Conservation (phyloP, 768 basidiomycete species). For the Holtermannia corniformis region DNA sequence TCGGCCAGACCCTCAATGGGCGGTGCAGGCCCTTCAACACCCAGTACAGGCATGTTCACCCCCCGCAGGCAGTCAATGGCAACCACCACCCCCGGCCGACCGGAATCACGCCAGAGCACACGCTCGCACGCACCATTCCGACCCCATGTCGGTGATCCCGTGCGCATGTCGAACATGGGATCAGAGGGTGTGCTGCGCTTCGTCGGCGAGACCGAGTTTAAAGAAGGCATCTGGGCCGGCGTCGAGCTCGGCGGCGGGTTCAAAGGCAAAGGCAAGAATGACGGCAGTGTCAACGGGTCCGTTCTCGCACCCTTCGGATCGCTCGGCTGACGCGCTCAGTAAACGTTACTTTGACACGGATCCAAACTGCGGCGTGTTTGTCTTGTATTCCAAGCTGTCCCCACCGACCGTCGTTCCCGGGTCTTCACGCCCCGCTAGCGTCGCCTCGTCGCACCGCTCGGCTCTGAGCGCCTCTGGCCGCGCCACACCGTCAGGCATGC, state of each 20-base stretch:
- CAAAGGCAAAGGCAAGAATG: conserved; percentile 86
- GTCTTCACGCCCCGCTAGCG: conserved; percentile 60
- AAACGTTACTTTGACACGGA: conserved; percentile 68
- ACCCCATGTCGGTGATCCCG: conserved; percentile 63
- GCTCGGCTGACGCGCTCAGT: conserved; percentile 1
- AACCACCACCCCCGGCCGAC: conserved; percentile 15
- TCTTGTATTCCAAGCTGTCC: conserved; percentile 71
- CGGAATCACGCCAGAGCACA: conserved; percentile 25
- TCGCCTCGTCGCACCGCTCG: conserved; percentile 56
- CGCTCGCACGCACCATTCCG: conserved; percentile 13
- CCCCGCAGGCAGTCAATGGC: conserved; percentile 34
- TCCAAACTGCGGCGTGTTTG: conserved; percentile 81
- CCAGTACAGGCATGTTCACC: conserved; percentile 12
- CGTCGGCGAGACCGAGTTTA: conserved; percentile 77
- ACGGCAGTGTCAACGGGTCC: conserved; percentile 81
- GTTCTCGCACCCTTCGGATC: conserved; percentile 34
- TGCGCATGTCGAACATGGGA: conserved; percentile 77
- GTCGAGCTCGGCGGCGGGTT: conserved; percentile 82
- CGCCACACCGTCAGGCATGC: conserved; percentile 43
- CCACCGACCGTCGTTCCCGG: conserved; percentile 56
- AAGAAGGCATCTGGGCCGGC: conserved; percentile 84
- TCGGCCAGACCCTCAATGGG: conserved; percentile 15
- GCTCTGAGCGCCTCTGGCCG: conserved; percentile 40
- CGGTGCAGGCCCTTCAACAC: conserved; percentile 7
- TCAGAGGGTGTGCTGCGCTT: conserved; percentile 72